These are phyloP conservation scores for Phytophthora aleatoria DNA, from an alignment of 352 stramenopile species.

Conservation along the genomic window DNA sequence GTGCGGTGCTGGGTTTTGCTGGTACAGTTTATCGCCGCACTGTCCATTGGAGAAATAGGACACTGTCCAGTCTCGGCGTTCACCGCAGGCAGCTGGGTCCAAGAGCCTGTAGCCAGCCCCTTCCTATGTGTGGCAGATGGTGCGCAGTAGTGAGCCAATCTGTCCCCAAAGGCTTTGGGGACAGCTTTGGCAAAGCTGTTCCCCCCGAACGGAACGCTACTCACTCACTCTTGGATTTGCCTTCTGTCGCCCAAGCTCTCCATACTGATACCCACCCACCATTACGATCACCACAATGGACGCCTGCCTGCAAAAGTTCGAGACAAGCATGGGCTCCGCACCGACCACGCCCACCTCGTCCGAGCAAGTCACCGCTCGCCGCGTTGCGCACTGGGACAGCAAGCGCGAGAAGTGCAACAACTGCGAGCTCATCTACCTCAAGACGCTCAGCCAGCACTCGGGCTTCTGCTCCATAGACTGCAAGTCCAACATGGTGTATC, in stretches of 20 bases:
- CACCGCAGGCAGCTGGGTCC: conserved; percentile 12
- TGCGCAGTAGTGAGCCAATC: conserved; percentile 13
- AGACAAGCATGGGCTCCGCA: conserved; percentile 26
- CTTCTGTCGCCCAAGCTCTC: conserved; percentile 29
- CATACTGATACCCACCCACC: conserved; percentile 1
- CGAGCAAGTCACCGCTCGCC: conserved; percentile 21
- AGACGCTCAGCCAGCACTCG: conserved; percentile 70
- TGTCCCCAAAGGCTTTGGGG: background rate
- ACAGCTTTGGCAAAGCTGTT: background rate
- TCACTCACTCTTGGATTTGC: conserved; percentile 39
- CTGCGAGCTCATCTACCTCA: conserved; percentile 86
- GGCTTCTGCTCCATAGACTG: conserved; percentile 89
- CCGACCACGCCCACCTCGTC: conserved; percentile 11
- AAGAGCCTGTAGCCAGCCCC: conserved; percentile 36
- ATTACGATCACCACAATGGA: conserved; percentile 47
- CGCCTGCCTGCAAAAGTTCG: conserved; percentile 47
- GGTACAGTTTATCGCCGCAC: conserved; percentile 25
- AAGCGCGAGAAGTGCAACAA: conserved; percentile 88
- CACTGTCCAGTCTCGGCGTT: conserved; percentile 35
- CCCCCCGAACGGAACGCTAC: conserved; percentile 9
- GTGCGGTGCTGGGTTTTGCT: conserved; percentile 15
- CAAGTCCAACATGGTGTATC: conserved; percentile 86
- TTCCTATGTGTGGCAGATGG: conserved; percentile 21
- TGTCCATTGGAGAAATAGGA: conserved; percentile 9
- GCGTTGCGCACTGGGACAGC: conserved; percentile 81